These are phyloP conservation scores for Cucumis hystrix DNA, from an alignment of 306 rosid genomes.

Conservation along the genomic window DNA sequence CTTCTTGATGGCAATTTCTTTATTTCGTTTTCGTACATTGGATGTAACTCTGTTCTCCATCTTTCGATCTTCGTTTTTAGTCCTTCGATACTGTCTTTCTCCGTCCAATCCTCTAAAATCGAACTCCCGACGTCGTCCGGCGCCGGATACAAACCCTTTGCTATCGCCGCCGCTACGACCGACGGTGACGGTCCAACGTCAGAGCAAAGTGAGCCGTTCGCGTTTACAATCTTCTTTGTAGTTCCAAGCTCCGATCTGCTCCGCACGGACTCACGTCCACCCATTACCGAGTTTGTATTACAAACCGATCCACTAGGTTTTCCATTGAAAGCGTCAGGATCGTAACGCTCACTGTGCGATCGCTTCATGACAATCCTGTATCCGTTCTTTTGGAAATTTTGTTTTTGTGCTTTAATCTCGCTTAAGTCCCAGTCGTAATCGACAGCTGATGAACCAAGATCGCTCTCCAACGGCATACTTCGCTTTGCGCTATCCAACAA, in stretches of 20 bases:
- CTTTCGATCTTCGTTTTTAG: conserved; percentile 54
- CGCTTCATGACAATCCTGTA: conserved; percentile 4
- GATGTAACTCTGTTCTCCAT: conserved; percentile 56
- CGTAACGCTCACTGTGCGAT: conserved; percentile 18
- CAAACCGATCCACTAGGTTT: conserved; percentile 9
- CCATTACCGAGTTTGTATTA: neutral
- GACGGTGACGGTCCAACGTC: conserved; percentile 65
- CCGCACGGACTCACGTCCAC: neutral
- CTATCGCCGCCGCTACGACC: conserved; percentile 60
- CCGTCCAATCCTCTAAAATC: conserved; percentile 41
- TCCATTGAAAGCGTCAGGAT: neutral
- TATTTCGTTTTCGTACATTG: conserved; percentile 22
- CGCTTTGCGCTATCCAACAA: conserved; percentile 41
- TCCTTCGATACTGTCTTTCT: conserved; percentile 33
- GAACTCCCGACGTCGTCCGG: conserved; percentile 18
- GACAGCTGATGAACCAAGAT: conserved; percentile 34
- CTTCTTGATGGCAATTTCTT: neutral
- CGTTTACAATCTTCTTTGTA: neutral
- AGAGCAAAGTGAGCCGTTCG: conserved; percentile 36
- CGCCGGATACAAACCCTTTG: conserved; percentile 34
- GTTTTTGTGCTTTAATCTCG: conserved; percentile 11
- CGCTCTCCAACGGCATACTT: conserved; percentile 61
- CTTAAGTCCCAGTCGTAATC: conserved; percentile 21
- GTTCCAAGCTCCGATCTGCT: neutral
- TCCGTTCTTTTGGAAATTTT: neutral